These are phyloP conservation scores for Epichloe glyceriae DNA, from an alignment of 2,329 filamentous ascomycete genomes.

Conservation along the genomic window DNA sequence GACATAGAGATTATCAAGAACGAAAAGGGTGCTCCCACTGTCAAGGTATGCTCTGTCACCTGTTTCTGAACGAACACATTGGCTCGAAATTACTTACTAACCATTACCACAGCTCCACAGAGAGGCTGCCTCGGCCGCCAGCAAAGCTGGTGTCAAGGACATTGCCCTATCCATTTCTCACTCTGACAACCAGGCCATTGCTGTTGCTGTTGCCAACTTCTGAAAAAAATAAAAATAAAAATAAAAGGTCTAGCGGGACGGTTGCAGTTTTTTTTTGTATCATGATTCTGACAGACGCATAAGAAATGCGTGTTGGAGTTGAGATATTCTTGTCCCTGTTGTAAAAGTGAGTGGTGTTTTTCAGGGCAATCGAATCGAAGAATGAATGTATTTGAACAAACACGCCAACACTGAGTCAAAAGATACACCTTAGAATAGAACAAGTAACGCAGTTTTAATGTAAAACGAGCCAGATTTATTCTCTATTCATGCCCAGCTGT, in stretches of 20 bases:
- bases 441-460: constrained; percentile 2
- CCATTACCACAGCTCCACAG: constrained; percentile 58
- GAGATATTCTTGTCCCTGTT: not conserved
- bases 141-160: constrained; percentile 73
- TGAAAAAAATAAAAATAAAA: constrained; percentile 32
- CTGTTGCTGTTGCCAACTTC: constrained; percentile 77
- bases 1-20: constrained; percentile 88
- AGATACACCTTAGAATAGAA: constrained; percentile 3
- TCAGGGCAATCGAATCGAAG: not conserved
- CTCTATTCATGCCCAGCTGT: not conserved
- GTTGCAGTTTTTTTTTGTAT: constrained; percentile 9
- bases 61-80: not conserved
- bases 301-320: not conserved
- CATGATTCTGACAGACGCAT: not conserved
- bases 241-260: constrained; percentile 3
- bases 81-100: constrained; percentile 21
- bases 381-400: not conserved
- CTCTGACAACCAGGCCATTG: constrained; percentile 85
- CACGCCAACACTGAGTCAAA: not conserved
- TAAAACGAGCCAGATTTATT: not conserved
- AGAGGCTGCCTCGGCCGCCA: constrained; percentile 70
- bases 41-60: constrained; percentile 52
- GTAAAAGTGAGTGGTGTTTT: not conserved
- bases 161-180: constrained; percentile 94
- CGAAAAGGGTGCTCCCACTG: constrained; percentile 68